Evolutionary conservation across 2,329 filamentous ascomycete genomes (phyloP).

Genomic region (Coniochaeta sp.): DNA sequence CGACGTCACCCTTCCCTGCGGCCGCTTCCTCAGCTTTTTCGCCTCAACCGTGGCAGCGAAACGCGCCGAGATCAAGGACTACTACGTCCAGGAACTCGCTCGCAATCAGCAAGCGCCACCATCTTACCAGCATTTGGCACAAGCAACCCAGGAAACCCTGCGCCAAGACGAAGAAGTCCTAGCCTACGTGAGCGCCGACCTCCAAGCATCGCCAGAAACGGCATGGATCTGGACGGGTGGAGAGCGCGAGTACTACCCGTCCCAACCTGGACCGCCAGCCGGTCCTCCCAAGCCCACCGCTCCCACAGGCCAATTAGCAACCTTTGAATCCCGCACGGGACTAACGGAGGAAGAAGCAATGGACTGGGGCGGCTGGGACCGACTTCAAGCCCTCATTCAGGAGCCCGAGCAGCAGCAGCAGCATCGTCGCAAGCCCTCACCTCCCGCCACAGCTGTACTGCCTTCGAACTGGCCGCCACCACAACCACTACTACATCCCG

Average conservation of each 20-base stretch:
- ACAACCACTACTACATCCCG: neutral
- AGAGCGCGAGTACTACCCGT: constrained; percentile 45
- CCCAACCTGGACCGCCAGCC: too few species aligned
- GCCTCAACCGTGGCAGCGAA: constrained; percentile 56
- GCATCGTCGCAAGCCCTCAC: constrained; percentile 20
- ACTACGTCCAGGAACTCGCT: too few species aligned
- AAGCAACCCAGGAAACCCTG: constrained; percentile 28
- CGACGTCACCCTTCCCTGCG: constrained; percentile 70
- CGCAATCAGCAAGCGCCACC: too few species aligned
- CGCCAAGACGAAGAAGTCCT: constrained; percentile 77
- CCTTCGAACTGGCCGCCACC: neutral
- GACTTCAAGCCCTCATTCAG: constrained; percentile 59
- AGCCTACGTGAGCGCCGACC: constrained; percentile 77
- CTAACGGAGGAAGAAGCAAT: constrained; percentile 49
- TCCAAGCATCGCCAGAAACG: constrained; percentile 70
- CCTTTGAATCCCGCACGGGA: constrained; percentile 40
- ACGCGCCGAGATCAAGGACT: constrained; percentile 36
- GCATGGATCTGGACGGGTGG: constrained; percentile 77
- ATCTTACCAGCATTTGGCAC: too few species aligned
- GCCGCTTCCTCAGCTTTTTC: constrained; percentile 78
- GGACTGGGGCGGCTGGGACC: constrained; percentile 78
- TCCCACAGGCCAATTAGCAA: constrained; percentile 37
- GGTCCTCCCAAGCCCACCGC: too few species aligned
- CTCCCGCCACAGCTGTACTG: constrained; percentile 12
- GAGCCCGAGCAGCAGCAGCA: too few species aligned